A percentile compares a stretch with the other conserved stretches of the same genome.
Conservation (phyloP, 805 yeast species). For the Sugiyamaella americana region DNA sequence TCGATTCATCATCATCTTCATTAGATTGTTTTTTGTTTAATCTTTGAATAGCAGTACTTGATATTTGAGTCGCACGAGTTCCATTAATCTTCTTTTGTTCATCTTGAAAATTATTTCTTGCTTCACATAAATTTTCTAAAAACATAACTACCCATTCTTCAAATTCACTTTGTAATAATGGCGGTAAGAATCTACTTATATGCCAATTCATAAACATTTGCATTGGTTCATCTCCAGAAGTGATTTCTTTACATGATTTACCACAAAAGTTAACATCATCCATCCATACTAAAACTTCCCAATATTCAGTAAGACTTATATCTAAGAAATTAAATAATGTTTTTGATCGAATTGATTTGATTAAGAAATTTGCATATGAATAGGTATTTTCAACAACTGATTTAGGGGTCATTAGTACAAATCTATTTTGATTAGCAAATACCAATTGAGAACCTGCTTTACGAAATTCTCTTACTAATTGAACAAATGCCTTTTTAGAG, state of each 20-base stretch:
- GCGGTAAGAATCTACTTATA: slow-evolving; percentile 65
- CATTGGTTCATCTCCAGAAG: slow-evolving; percentile 22
- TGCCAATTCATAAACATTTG: slow-evolving; percentile 61
- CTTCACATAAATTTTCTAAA: slow-evolving; percentile 59
- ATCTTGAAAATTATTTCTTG: slow-evolving; percentile 38
- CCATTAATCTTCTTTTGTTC: neutral
- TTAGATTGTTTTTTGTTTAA: slow-evolving; percentile 12
- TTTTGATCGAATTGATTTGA: slow-evolving; percentile 69
- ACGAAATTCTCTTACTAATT: slow-evolving; percentile 70
- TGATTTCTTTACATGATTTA: slow-evolving; percentile 29
- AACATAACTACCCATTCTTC: slow-evolving; percentile 80
- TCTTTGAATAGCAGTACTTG: slow-evolving; percentile 41
- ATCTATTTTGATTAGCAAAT: slow-evolving; percentile 70
- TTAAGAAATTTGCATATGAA: slow-evolving; percentile 81
- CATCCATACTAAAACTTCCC: slow-evolving; percentile 97
- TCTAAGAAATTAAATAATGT: slow-evolving; percentile 82
- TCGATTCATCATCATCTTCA: neutral
- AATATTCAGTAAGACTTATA: slow-evolving; percentile 62
- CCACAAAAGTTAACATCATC: slow-evolving; percentile 87
- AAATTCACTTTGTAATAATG: slow-evolving; percentile 71
- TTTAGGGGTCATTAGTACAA: slow-evolving; percentile 69
- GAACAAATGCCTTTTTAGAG: slow-evolving; percentile 74
- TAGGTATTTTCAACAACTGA: slow-evolving; percentile 77
- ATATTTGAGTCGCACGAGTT: slow-evolving; percentile 57
- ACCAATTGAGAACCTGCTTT: slow-evolving; percentile 74